Evolutionary conservation across 2,329 filamentous ascomycete genomes (phyloP).

Genomic region (Madurella mycetomatis): DNA sequence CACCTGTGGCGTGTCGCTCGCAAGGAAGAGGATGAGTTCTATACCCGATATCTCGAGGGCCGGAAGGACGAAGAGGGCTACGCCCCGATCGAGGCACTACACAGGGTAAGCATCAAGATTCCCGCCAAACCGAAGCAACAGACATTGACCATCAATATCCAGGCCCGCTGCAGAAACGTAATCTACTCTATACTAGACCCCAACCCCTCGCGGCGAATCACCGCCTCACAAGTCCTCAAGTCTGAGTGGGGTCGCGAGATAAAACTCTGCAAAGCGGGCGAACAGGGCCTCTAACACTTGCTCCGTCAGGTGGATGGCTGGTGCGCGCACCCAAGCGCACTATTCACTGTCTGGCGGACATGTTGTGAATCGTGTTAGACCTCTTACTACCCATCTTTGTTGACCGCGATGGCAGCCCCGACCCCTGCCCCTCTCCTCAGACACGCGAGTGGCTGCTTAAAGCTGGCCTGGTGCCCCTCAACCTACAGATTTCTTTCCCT

Average conservation of each 20-base stretch:
- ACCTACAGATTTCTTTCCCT: background rate
- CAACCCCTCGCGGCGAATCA: conserved; percentile 86
- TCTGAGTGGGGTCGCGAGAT: conserved; percentile 99
- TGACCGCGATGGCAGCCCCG: background rate
- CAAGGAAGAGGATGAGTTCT: conserved; percentile 96
- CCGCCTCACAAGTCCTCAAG: conserved; percentile 92
- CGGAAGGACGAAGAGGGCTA: conserved; percentile 93
- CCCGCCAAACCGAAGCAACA: background rate
- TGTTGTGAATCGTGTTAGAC: conserved; percentile 5
- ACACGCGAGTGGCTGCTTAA: background rate
- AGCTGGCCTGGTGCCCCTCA: background rate
- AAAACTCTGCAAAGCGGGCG: conserved; percentile 91
- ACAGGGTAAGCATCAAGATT: conserved; percentile 64
- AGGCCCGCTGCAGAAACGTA: conserved; percentile 97
- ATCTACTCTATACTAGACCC: conserved; percentile 98
- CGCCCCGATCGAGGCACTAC: conserved; percentile 89
- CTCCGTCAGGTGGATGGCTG: conserved; percentile 26
- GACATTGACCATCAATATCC: conserved; percentile 23
- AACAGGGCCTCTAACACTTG: conserved; percentile 74
- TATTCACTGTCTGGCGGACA: conserved; percentile 21
- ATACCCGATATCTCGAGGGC: conserved; percentile 87
- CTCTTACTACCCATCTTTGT: background rate
- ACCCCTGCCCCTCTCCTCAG: background rate
- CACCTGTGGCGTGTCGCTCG: conserved; percentile 97
- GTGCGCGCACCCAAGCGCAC: conserved; percentile 9